These are phyloP conservation scores for Albophoma yamanashiensis DNA, from an alignment of 2,329 filamentous ascomycete genomes.

Conservation along the genomic window DNA sequence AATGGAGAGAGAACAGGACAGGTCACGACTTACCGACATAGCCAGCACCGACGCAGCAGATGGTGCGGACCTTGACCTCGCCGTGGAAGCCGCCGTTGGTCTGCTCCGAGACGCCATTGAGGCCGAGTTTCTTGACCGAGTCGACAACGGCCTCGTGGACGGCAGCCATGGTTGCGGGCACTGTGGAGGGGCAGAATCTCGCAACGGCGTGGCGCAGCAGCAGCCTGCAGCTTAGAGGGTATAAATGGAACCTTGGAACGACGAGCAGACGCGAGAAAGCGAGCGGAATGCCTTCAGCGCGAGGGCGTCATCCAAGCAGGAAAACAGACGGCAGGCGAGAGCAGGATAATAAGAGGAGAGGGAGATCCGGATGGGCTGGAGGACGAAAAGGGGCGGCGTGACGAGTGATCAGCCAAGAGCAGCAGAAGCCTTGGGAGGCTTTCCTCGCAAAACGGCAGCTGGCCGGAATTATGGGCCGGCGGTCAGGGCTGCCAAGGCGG, in stretches of 20 bases:
- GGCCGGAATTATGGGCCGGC: not conserved
- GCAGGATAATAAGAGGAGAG: not conserved
- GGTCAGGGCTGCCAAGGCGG: not conserved
- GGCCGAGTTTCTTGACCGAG: conserved; percentile 18
- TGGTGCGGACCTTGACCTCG: conserved; percentile 37
- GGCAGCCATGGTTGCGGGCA: conserved; percentile 9
- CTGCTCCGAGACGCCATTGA: conserved; percentile 19
- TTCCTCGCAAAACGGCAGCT: not conserved
- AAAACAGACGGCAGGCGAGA: not conserved
- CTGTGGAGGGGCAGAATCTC: not conserved
- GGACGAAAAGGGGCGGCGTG: not conserved
- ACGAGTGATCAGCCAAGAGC: not conserved
- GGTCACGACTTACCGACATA: conserved; percentile 54
- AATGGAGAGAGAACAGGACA: not conserved
- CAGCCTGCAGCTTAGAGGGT: not conserved
- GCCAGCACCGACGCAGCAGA: conserved; percentile 66
- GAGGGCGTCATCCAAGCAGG: too few species aligned
- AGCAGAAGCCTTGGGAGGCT: not conserved
- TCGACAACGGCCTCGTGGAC: conserved; percentile 13
- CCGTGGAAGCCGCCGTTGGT: conserved; percentile 17
- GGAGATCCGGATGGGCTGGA: not conserved
- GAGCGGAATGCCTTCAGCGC: not conserved
- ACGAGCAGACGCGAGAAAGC: not conserved
- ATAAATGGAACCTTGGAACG: not conserved
- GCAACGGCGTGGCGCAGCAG: not conserved